Conservation (phyloP, 257 asterid genomes). For the Handroanthus guayacan region DNA sequence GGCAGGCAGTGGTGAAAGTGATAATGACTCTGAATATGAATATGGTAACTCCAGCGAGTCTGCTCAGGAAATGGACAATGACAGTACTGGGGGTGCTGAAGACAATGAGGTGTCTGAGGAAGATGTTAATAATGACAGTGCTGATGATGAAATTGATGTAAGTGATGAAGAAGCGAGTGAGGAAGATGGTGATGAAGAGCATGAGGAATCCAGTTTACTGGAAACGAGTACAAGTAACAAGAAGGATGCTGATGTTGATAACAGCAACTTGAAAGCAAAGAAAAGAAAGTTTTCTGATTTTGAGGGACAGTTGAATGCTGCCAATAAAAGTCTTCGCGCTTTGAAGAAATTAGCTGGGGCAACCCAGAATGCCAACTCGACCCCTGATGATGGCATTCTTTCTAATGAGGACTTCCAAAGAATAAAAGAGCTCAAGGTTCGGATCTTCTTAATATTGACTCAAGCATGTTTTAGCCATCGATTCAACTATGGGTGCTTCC, state of each 20-base stretch:
- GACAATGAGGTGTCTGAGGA: constrained; percentile 52
- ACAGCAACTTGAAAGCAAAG: constrained; percentile 44
- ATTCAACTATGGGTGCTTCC: not conserved
- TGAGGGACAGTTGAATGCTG: constrained; percentile 65
- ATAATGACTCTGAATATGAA: constrained; percentile 49
- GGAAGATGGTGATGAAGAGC: constrained; percentile 46
- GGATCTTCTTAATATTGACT: constrained; percentile 28
- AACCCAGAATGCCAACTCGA: constrained; percentile 40
- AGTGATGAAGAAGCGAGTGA: constrained; percentile 45
- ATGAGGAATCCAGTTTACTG: constrained; percentile 35
- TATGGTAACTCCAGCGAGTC: constrained; percentile 42
- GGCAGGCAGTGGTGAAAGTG: constrained; percentile 45
- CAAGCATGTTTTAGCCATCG: constrained; percentile 18
- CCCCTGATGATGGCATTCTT: constrained; percentile 71
- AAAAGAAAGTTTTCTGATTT: constrained; percentile 80
- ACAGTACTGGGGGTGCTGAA: constrained; percentile 40
- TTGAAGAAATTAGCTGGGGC: constrained; percentile 79
- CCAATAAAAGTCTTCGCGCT: constrained; percentile 75
- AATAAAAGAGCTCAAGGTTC: constrained; percentile 86
- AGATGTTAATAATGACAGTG: constrained; percentile 37
- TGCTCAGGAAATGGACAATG: constrained; percentile 47
- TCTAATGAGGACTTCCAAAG: constrained; percentile 93
- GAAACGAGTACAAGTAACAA: constrained; percentile 26
- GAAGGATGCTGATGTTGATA: constrained; percentile 35
- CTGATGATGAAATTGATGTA: constrained; percentile 43